Percentiles rank a stretch among this genome's conserved stretches.
These are phyloP conservation scores for Naumovozyma castellii DNA, from an alignment of 805 yeast genomes.

Conservation along the genomic window DNA sequence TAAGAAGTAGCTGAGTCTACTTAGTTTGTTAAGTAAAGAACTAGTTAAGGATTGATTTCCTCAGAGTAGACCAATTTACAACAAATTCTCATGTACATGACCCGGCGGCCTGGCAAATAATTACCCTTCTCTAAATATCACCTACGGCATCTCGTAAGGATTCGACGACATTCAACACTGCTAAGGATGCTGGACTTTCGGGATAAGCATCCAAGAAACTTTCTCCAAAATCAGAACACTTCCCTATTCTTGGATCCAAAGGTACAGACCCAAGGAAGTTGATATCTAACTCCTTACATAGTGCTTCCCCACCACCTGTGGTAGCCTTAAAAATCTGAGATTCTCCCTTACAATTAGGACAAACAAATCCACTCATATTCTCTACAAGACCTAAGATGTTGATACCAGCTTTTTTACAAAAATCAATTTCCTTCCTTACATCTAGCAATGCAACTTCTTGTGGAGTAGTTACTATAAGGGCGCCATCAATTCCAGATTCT, in stretches of 20 bases:
- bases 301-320: conserved; percentile 87
- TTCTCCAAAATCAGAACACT: conserved; percentile 77
- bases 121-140: conserved; percentile 11
- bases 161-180: conserved; percentile 78
- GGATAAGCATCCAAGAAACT: conserved; percentile 75
- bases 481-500: conserved; percentile 91
- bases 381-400: conserved; percentile 84
- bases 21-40: no score
- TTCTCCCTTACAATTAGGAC: conserved; percentile 88
- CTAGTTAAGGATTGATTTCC: no score
- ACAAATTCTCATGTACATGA: no score
- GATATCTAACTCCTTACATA: conserved; percentile 70
- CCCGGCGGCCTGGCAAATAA: no score
- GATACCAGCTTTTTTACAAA: conserved; percentile 85
- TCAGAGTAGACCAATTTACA: no score
- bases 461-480: conserved; percentile 89
- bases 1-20: no score
- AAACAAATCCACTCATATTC: conserved; percentile 97
- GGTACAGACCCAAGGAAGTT: conserved; percentile 90
- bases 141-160: conserved; percentile 48
- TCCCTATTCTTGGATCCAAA: conserved; percentile 88
- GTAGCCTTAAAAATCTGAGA: conserved; percentile 88
- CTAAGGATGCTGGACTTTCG: conserved; percentile 86
- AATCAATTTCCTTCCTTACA: conserved; percentile 91
- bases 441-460: conserved; percentile 94